Conservation (phyloP, 1,284 basidiomycete species). For the Golubevia pallescens region DNA sequence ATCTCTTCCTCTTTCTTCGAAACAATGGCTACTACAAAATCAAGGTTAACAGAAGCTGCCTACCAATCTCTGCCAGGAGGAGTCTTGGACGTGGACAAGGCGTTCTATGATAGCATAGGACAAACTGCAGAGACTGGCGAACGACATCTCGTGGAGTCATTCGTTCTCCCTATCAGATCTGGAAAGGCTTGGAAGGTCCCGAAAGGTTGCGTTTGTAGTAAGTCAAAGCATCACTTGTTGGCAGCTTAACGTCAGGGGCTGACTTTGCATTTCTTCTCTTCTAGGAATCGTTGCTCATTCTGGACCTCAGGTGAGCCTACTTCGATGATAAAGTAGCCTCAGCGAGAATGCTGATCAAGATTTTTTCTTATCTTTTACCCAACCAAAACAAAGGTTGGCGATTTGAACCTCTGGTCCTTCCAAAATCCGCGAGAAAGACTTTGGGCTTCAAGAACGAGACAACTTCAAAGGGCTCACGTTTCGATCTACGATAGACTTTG, state of each 20-base stretch:
- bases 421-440: slow-evolving; percentile 20
- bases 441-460: slow-evolving; percentile 23
- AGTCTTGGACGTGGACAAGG: neutral
- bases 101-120: neutral
- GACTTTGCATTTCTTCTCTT: too few relatives aligned
- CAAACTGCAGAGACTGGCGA: neutral
- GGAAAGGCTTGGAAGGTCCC: neutral
- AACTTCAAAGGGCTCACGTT: slow-evolving; percentile 22
- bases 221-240: neutral
- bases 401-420: slow-evolving; percentile 19
- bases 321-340: too few relatives aligned
- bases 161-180: neutral
- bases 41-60: neutral
- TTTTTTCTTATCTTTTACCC: too few relatives aligned
- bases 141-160: neutral
- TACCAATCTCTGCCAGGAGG: neutral
- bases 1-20: neutral
- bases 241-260: too few relatives aligned
- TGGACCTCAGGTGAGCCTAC: too few relatives aligned
- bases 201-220: neutral
- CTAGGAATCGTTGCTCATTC: too few relatives aligned
- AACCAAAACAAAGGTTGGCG: slow-evolving; percentile 5
- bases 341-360: too few relatives aligned
- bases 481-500: slow-evolving; percentile 22
- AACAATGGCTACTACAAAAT: neutral